Conservation (phyloP, 2,329 filamentous ascomycete genomes). For the Pseudopithomyces chartarum region DNA sequence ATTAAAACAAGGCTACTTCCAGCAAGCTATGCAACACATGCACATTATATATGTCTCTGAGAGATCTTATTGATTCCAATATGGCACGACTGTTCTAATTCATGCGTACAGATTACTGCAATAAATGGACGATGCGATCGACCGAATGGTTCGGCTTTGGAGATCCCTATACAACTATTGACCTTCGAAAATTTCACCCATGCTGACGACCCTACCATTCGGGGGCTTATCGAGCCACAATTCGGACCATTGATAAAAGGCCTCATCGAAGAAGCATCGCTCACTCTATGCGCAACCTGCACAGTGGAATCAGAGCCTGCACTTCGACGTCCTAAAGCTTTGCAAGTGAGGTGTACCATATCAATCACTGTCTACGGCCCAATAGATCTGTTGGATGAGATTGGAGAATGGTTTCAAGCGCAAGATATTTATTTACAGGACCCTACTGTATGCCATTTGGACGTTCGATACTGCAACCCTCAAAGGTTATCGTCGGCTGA, state of each 20-base stretch:
- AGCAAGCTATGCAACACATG: not conserved
- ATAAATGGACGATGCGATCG: too few relatives aligned
- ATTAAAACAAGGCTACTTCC: not conserved
- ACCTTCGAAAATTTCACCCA: too few relatives aligned
- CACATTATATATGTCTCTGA: not conserved
- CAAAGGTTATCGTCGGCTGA: conserved; percentile 8
- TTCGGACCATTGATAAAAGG: too few relatives aligned
- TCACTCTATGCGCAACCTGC: conserved; percentile 2
- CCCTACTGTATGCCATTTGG: conserved; percentile 9
- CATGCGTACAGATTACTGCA: too few relatives aligned
- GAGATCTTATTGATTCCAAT: not conserved
- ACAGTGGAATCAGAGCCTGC: not conserved
- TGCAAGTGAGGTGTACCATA: not conserved
- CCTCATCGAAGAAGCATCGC: too few relatives aligned
- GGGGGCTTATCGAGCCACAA: too few relatives aligned
- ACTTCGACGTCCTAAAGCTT: not conserved
- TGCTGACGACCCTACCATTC: too few relatives aligned
- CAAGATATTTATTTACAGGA: conserved; percentile 20
- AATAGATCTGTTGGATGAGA: conserved; percentile 15
- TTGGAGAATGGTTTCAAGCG: conserved; percentile 27
- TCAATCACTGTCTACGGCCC: conserved; percentile 19
- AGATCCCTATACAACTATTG: too few relatives aligned
- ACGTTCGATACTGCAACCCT: conserved; percentile 16
- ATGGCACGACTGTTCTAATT: too few relatives aligned
- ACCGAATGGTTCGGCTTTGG: too few relatives aligned